These are phyloP conservation scores for Hymenoscyphus fructigenus DNA, from an alignment of 2,329 filamentous ascomycete species.

Conservation along the genomic window DNA sequence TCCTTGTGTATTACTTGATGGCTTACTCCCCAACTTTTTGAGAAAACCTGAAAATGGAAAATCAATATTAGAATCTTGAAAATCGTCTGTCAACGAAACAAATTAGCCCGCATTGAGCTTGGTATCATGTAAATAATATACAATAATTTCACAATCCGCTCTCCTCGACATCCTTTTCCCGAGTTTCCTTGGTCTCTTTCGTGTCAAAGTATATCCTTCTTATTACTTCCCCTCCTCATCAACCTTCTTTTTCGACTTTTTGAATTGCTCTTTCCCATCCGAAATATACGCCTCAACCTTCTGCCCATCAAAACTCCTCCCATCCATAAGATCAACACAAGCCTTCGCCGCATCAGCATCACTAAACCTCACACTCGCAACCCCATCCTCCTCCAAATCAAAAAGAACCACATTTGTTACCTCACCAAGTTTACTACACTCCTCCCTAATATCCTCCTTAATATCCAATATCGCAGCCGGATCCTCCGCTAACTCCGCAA, in stretches of 20 bases:
- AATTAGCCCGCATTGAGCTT: not conserved
- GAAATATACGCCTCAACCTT: conserved; percentile 70
- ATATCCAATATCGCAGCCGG: conserved; percentile 82
- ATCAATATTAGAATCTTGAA: not conserved
- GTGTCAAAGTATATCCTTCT: not conserved
- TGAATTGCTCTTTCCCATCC: conserved; percentile 70
- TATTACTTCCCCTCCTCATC: conserved; percentile 21
- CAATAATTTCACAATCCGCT: conserved; percentile 4
- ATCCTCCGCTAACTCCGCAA: conserved; percentile 81
- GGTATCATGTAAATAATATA: conserved; percentile 6
- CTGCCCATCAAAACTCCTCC: conserved; percentile 73
- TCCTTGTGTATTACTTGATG: too few species aligned
- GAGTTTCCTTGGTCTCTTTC: not conserved
- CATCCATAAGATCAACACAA: conserved; percentile 75
- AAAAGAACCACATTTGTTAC: conserved; percentile 92
- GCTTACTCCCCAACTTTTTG: too few species aligned
- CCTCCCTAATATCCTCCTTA: conserved; percentile 89
- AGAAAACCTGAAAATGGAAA: not conserved
- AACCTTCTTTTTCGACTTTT: conserved; percentile 61
- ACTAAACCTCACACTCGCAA: conserved; percentile 81
- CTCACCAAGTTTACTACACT: conserved; percentile 80
- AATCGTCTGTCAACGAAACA: not conserved
- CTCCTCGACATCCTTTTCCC: not conserved
- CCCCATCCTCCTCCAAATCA: conserved; percentile 79
- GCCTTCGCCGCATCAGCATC: conserved; percentile 67